These are phyloP conservation scores for Metschnikowia kunwiensis DNA, from an alignment of 805 yeast species.

Conservation along the genomic window DNA sequence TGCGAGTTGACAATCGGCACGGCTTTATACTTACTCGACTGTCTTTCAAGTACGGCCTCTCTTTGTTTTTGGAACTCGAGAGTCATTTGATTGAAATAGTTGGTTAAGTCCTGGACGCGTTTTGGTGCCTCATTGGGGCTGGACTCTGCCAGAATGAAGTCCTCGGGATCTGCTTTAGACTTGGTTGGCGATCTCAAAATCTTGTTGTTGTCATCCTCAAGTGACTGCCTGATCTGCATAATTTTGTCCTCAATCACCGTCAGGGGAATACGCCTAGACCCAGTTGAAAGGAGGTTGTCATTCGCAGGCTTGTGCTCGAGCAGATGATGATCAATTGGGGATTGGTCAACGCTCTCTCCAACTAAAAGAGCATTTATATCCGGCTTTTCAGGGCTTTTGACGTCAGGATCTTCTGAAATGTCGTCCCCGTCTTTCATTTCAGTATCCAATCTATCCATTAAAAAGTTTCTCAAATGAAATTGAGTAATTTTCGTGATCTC, in stretches of 20 bases:
- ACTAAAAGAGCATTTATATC: too few relatives aligned
- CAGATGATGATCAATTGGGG: background rate
- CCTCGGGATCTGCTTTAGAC: slow-evolving; percentile 6
- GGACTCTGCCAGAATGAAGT: slow-evolving; percentile 3
- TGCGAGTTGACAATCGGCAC: slow-evolving; percentile 68
- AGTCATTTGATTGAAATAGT: slow-evolving; percentile 68
- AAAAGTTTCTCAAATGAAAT: slow-evolving; percentile 73
- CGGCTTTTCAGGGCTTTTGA: background rate
- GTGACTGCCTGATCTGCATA: slow-evolving; percentile 18
- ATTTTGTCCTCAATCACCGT: slow-evolving; percentile 20
- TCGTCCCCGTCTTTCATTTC: slow-evolving; percentile 18
- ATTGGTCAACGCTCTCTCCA: too few relatives aligned
- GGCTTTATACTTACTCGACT: slow-evolving; percentile 63
- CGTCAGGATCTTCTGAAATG: background rate
- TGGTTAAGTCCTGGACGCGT: slow-evolving; percentile 62
- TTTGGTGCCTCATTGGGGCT: slow-evolving; percentile 16
- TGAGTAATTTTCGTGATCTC: slow-evolving; percentile 91
- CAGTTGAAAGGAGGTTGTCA: slow-evolving; percentile 6
- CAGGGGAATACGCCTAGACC: slow-evolving; percentile 17
- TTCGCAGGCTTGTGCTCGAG: background rate
- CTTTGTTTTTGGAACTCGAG: slow-evolving; percentile 88
- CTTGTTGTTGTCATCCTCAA: slow-evolving; percentile 18
- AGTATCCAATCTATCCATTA: slow-evolving; percentile 49
- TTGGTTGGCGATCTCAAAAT: slow-evolving; percentile 10
- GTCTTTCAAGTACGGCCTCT: slow-evolving; percentile 62